phyloP scores from a whole-genome alignment of 2,329 filamentous ascomycete genomes.

The Botrytis aclada region DNA sequence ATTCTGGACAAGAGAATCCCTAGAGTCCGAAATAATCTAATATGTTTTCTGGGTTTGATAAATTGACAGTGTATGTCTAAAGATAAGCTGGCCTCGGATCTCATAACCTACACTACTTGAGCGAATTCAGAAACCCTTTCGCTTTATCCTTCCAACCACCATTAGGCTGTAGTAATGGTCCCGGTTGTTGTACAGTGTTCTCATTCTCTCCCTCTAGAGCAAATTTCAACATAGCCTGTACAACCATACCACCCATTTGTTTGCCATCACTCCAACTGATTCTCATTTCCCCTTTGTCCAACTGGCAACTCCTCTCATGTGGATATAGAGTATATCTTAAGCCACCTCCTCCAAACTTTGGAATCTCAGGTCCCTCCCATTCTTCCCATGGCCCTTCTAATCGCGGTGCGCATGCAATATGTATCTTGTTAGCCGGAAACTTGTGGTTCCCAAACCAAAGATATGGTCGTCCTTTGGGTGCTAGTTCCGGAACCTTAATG shows the following conservation, averaged over 20 bases:
- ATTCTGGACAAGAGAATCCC: background rate
- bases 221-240: constrained; percentile 9
- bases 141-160: background rate
- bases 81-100: background rate
- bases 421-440: background rate
- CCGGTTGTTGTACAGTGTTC: background rate
- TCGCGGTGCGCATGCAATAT: background rate
- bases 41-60: background rate
- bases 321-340: constrained; percentile 13
- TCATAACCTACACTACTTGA: background rate
- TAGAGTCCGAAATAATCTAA: background rate
- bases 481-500: background rate
- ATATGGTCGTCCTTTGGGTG: constrained; percentile 2
- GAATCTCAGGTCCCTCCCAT: constrained; percentile 8
- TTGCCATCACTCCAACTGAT: constrained; percentile 13
- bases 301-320: background rate
- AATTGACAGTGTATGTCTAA: background rate
- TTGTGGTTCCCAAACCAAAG: constrained; percentile 12
- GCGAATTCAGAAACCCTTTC: background rate
- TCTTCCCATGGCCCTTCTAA: constrained; percentile 9
- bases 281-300: background rate
- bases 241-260: constrained; percentile 2
- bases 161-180: background rate
- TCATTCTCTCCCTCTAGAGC: background rate
- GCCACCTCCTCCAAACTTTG: background rate